A percentile compares a stretch with the other conserved stretches of the same genome.
These are phyloP conservation scores for Stentor coeruleus DNA, from an alignment of 73 alveolate genomes.

Conservation along the genomic window DNA sequence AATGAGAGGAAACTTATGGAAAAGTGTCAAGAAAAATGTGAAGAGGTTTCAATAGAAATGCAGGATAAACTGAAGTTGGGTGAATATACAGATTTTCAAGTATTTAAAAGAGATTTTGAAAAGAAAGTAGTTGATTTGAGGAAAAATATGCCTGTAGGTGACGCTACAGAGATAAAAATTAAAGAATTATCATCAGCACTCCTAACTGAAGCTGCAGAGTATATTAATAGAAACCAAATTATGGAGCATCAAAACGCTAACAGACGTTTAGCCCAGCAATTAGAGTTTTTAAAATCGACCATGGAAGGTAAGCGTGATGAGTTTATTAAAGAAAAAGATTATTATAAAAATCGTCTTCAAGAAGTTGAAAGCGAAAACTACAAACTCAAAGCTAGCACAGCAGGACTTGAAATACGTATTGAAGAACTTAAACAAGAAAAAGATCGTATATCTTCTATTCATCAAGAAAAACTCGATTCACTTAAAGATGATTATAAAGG, in stretches of 20 bases:
- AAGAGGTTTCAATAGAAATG: conserved; percentile 22
- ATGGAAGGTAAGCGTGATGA: not conserved
- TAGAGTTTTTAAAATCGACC: conserved; percentile 5
- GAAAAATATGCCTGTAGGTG: conserved; percentile 15
- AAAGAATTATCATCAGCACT: conserved; percentile 21
- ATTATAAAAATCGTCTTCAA: conserved; percentile 3
- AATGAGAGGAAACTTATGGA: conserved; percentile 14
- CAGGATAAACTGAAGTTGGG: conserved; percentile 25
- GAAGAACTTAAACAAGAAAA: conserved; percentile 8
- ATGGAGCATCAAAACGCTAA: not conserved
- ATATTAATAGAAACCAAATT: not conserved
- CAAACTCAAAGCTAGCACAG: not conserved
- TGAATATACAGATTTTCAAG: conserved; percentile 1
- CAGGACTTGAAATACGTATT: not conserved
- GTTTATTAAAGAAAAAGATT: conserved; percentile 7
- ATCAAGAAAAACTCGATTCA: conserved; percentile 14
- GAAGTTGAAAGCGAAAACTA: conserved; percentile 22
- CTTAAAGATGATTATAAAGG: conserved; percentile 6
- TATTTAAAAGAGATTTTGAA: conserved; percentile 21
- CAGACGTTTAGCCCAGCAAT: not conserved
- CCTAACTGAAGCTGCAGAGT: conserved; percentile 22
- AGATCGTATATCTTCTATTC: not conserved
- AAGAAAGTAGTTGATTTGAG: not conserved
- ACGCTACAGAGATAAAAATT: not conserved
- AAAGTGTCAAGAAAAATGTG: conserved; percentile 25